These are phyloP conservation scores for Claviceps sp. DNA, from an alignment of 2,329 filamentous ascomycete genomes.

Conservation along the genomic window DNA sequence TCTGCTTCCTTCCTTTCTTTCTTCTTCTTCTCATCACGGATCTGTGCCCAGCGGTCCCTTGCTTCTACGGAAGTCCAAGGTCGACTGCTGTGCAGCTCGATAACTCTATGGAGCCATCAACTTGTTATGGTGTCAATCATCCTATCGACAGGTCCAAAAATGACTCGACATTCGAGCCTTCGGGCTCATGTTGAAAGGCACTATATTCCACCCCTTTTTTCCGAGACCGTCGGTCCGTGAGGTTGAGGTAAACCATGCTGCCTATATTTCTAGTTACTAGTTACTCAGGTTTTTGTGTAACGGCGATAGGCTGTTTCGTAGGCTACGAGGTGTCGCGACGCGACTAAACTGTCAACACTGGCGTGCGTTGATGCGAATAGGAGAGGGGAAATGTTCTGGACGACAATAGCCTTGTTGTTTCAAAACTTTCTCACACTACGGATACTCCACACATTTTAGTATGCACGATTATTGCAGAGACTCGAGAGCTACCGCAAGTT, in stretches of 20 bases:
- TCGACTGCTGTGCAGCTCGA: conserved; percentile 79
- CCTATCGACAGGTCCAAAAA: conserved; percentile 94
- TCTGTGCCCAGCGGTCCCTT: conserved; percentile 79
- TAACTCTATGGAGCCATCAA: conserved; percentile 68
- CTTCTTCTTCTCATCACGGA: conserved; percentile 41
- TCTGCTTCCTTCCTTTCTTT: conserved; percentile 21
- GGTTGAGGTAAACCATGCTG: conserved; percentile 78
- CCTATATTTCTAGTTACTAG: conserved; percentile 7
- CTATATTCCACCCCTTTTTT: conserved; percentile 85
- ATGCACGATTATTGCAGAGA: no score
- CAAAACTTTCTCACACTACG: no score
- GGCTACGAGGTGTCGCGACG: no score
- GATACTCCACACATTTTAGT: no score
- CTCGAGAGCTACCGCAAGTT: no score
- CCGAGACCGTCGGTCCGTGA: conserved; percentile 83
- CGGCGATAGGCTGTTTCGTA: neutral
- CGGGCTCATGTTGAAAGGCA: conserved; percentile 31
- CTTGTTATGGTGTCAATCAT: conserved; percentile 66
- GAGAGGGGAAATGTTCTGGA: no score
- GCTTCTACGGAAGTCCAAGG: conserved; percentile 37
- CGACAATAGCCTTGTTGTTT: no score
- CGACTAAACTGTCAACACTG: no score
- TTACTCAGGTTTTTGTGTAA: neutral
- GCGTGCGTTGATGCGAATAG: no score
- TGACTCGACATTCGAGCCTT: conserved; percentile 47